phyloP scores from a whole-genome alignment of 2,329 filamentous ascomycete genomes.

The Talaromyces sp. region DNA sequence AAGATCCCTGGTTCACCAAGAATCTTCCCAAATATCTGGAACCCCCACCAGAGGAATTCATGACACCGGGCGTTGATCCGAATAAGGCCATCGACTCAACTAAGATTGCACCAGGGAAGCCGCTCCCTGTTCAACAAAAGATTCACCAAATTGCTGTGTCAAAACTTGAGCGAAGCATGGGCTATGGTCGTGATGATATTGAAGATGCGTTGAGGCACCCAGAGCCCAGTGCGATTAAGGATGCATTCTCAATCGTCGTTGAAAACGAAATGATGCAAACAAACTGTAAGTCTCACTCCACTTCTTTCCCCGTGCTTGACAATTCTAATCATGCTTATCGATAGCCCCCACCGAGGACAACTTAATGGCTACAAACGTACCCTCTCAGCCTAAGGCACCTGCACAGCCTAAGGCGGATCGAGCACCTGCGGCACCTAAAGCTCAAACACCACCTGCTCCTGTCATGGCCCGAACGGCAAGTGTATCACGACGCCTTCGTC shows the following conservation, averaged over 20 bases:
- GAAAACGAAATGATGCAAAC: conserved; percentile 98
- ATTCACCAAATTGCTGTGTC: conserved; percentile 90
- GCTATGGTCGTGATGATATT: conserved; percentile 91
- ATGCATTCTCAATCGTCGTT: conserved; percentile 95
- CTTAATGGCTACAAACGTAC: conserved; percentile 29
- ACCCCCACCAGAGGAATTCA: conserved; percentile 85
- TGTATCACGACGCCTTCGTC: conserved; percentile 28
- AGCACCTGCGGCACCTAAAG: conserved; percentile 20
- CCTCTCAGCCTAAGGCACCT: conserved; percentile 19
- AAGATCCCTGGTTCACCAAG: conserved; percentile 91
- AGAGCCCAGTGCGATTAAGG: conserved; percentile 97
- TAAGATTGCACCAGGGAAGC: conserved; percentile 77
- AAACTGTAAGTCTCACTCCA: conserved; percentile 69
- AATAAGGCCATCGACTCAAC: conserved; percentile 86
- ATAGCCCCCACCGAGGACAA: conserved; percentile 43
- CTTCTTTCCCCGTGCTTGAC: neutral
- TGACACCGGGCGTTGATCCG: conserved; percentile 90
- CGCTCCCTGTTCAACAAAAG: conserved; percentile 79
- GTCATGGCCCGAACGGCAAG: conserved; percentile 28
- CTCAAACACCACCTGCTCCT: conserved; percentile 22
- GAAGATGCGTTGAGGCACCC: conserved; percentile 89
- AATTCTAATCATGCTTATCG: conserved; percentile 12
- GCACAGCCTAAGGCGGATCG: conserved; percentile 35
- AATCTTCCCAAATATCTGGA: conserved; percentile 85
- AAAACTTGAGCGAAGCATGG: conserved; percentile 97